A percentile compares a stretch with the other conserved stretches of the same genome.
These are phyloP conservation scores for Penicillium tannophilum DNA, from an alignment of 495 filamentous ascomycete genomes.

Conservation along the genomic window DNA sequence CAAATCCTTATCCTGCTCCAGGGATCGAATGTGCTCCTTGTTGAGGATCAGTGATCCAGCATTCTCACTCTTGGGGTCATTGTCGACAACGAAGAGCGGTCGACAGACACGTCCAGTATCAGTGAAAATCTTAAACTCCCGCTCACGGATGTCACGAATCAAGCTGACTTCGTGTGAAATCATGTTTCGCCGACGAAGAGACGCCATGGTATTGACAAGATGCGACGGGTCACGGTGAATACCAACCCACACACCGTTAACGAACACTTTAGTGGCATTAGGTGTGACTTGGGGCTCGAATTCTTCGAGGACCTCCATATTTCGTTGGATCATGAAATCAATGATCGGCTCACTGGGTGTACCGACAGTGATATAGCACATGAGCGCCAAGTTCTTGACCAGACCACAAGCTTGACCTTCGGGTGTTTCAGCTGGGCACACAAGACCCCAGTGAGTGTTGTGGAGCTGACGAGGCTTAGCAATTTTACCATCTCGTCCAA, in stretches of 20 bases:
- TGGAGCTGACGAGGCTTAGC: constrained; percentile 97
- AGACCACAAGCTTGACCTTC: constrained; percentile 98
- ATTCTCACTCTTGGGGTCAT: constrained; percentile 65
- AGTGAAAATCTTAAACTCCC: constrained; percentile 98
- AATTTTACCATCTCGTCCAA: constrained; percentile 96
- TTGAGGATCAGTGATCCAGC: constrained; percentile 78
- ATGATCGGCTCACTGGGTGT: constrained; percentile 85
- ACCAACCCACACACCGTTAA: constrained; percentile 98
- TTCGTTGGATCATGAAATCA: constrained; percentile 89
- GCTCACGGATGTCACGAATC: constrained; percentile 90
- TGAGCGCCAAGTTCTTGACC: constrained; percentile 96
- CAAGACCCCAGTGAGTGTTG: constrained; percentile 98
- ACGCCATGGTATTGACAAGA: constrained; percentile 73
- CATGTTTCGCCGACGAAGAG: constrained; percentile 73
- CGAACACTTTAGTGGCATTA: constrained; percentile 94
- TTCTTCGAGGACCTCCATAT: constrained; percentile 96
- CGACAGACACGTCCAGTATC: constrained; percentile 94
- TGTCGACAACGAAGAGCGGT: constrained; percentile 88
- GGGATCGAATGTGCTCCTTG: constrained; percentile 71
- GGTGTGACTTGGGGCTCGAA: constrained; percentile 88
- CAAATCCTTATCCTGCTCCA: constrained; percentile 70
- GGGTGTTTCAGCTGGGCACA: constrained; percentile 96
- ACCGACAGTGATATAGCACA: constrained; percentile 97
- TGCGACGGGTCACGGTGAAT: constrained; percentile 76
- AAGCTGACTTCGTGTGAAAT: constrained; percentile 90